phyloP scores from a whole-genome alignment of 768 basidiomycete genomes.

The Agaricus subrufescens region DNA sequence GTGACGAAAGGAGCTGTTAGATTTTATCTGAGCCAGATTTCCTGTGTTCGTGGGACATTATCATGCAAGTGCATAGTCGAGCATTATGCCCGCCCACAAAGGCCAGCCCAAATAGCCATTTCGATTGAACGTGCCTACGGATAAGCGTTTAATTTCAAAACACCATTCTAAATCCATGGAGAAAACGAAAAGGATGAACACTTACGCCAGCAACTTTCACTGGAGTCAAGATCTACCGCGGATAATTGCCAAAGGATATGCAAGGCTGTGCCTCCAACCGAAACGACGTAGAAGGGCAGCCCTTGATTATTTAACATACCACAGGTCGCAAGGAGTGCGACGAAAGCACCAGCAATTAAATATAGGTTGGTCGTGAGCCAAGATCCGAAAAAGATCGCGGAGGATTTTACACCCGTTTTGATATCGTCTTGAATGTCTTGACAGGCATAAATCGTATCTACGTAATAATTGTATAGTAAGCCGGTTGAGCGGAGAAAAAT shows the following conservation, averaged over 20 bases:
- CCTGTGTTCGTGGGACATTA: too few relatives aligned
- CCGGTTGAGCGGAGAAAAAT: neutral
- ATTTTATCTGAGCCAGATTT: too few relatives aligned
- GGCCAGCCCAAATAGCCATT: conserved; percentile 44
- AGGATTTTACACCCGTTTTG: conserved; percentile 67
- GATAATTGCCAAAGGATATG: conserved; percentile 45
- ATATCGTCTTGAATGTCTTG: conserved; percentile 75
- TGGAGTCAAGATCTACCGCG: conserved; percentile 37
- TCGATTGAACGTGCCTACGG: conserved; percentile 40
- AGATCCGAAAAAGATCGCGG: conserved; percentile 65
- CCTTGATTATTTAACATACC: conserved; percentile 55
- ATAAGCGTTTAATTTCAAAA: neutral
- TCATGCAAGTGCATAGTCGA: conserved; percentile 26
- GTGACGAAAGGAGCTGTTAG: too few relatives aligned
- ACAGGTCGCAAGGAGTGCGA: conserved; percentile 43
- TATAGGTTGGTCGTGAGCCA: conserved; percentile 55
- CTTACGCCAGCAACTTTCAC: conserved; percentile 46
- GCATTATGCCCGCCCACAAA: conserved; percentile 38
- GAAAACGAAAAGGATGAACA: neutral
- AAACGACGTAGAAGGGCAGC: conserved; percentile 36
- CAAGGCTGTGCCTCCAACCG: conserved; percentile 37
- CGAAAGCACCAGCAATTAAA: conserved; percentile 45
- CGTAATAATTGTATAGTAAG: neutral
- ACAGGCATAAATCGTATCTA: conserved; percentile 75
- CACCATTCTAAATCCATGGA: too few relatives aligned